Evolutionary conservation across 1,139 yeast genomes (phyloP), one percentile per base, ranked within the genome.

Genomic region (Meyerozyma athensensis): DNA sequence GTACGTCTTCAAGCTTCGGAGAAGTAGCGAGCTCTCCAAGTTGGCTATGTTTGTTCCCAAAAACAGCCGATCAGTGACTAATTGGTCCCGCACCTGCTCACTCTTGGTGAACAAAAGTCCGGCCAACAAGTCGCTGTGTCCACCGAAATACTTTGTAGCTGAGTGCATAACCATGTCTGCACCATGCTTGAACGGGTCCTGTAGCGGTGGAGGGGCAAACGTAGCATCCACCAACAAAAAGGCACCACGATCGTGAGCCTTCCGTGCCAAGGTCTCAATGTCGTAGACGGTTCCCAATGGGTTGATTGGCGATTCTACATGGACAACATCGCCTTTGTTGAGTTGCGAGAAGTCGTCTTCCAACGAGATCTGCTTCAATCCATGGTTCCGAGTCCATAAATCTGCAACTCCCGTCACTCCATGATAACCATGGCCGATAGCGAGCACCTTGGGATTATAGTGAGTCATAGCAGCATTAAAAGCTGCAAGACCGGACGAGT

Each of bases 191-290:
- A 86, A 87, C 5, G 95, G 92, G 47, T 84, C 75, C 53, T 80
- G 89, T 39, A 89, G 63, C 6, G 96, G 96, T 12, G 95, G 95
- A 18, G 97, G 97, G 3, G 96, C 97, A 58, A 90, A 81, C 0
- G 97, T 90, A 1, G 96, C 77, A 57, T 90, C 97, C 7, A 89
- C 82, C 19, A 80, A 54, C 19, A 90, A 59, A 18, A 67, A 55
- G 0, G 95, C 95, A 3, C 89, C 87, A 40, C 72, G 70, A 0
- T 68, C 62, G 53, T 87, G 95, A 0, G 95, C 92, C 38, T 68
- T 63, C 3, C 74, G 64, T 3, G 90, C 87, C 53, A 72, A 83
- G 38, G 72, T 61, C 17, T 65, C 61, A 39, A 89, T 76, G 52
- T 84, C 86, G 38, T 68, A 63, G n/a, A 81, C 76, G 6, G 72